Percentiles rank a stretch among this genome's conserved stretches.
phyloP scores from a whole-genome alignment of 2,329 filamentous ascomycete species.

The Hypocreales sp. region DNA sequence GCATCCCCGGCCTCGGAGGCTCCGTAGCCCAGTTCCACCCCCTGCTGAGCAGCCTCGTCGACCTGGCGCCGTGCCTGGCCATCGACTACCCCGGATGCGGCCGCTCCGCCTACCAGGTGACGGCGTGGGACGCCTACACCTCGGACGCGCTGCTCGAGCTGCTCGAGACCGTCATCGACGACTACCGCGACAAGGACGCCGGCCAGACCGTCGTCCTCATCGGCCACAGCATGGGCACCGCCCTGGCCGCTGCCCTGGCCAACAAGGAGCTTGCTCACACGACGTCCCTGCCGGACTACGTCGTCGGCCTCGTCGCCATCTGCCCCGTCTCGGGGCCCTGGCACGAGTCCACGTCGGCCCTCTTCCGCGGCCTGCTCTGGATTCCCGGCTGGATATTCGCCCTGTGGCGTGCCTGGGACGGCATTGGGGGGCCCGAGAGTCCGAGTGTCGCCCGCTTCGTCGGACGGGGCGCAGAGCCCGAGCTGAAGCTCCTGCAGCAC shows the following conservation, averaged over 20 bases:
- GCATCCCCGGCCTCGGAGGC: constrained; percentile 86
- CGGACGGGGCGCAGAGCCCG: constrained; percentile 46
- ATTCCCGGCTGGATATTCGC: constrained; percentile 63
- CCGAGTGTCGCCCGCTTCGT: constrained; percentile 67
- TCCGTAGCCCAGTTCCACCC: constrained; percentile 78
- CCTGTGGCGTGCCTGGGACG: constrained; percentile 62
- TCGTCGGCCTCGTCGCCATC: constrained; percentile 66
- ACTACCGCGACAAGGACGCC: constrained; percentile 48
- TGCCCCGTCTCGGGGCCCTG: constrained; percentile 60
- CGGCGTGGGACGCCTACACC: constrained; percentile 63
- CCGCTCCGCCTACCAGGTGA: constrained; percentile 57
- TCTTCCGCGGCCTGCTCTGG: constrained; percentile 43
- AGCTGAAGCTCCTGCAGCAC: constrained; percentile 52
- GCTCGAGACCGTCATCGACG: constrained; percentile 57
- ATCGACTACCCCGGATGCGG: constrained; percentile 89
- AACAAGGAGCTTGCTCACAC: constrained; percentile 24
- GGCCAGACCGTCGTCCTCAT: constrained; percentile 65
- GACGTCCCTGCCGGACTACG: constrained; percentile 39
- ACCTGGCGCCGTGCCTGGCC: constrained; percentile 65
- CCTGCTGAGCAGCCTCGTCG: constrained; percentile 64
- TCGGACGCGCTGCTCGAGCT: constrained; percentile 62
- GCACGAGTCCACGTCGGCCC: constrained; percentile 23
- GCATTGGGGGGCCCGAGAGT: constrained; percentile 63
- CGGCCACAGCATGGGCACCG: constrained; percentile 82
- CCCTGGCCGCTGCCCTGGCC: constrained; percentile 58